Evolutionary conservation across 352 stramenopile species (phyloP).

Genomic region (Pythium volutum): DNA sequence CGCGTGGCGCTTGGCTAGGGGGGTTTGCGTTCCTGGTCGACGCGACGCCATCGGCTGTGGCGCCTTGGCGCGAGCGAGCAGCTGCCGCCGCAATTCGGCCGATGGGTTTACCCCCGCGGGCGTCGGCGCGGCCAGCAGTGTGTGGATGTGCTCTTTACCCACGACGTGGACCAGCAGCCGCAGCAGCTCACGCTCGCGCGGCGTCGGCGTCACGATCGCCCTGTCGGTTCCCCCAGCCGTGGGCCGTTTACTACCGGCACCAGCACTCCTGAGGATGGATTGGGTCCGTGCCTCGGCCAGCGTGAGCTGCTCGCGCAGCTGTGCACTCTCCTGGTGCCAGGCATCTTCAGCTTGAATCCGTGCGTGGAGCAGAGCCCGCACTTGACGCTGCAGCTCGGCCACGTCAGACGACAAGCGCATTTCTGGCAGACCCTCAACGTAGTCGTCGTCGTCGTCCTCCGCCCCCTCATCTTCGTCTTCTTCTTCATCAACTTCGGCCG

Average conservation of each 20-base stretch:
- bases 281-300: background rate
- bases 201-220: background rate
- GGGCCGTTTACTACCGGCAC: background rate
- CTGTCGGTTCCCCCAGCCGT: background rate
- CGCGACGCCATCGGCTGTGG: background rate
- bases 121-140: background rate
- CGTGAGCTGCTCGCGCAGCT: slow-evolving; percentile 19
- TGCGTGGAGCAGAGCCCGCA: slow-evolving; percentile 7
- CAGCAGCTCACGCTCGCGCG: slow-evolving; percentile 26
- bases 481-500: background rate
- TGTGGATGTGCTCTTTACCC: slow-evolving; percentile 22
- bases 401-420: slow-evolving; percentile 5
- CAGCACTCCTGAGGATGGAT: background rate
- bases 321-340: slow-evolving; percentile 30
- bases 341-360: slow-evolving; percentile 17
- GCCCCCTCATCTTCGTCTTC: background rate
- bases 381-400: slow-evolving; percentile 6
- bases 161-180: slow-evolving; percentile 28
- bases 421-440: background rate
- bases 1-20: background rate
- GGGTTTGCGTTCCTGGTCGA: too few relatives aligned
- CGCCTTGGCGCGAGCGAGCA: slow-evolving; percentile 13
- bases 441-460: slow-evolving; percentile 1
- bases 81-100: slow-evolving; percentile 16
- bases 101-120: slow-evolving; percentile 1